Conservation (phyloP, 1,284 basidiomycete species). For the Irpex sp. region DNA sequence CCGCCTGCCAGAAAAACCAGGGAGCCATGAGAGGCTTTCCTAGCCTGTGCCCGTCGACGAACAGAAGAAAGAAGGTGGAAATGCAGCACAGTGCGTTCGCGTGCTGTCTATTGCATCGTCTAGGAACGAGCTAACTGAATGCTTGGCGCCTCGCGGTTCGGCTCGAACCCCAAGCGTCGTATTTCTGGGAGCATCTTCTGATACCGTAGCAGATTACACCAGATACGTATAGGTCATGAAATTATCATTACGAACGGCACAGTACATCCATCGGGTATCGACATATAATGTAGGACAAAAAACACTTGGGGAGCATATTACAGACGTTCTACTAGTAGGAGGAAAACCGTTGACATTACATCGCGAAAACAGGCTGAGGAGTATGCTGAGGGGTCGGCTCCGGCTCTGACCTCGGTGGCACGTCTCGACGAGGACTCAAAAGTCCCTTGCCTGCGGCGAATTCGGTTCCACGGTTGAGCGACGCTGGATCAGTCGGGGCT, state of each 20-base stretch:
- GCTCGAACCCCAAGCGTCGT: not conserved
- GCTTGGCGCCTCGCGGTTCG: constrained; percentile 1
- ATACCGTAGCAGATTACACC: not conserved
- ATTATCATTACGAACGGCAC: not conserved
- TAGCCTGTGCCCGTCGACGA: constrained; percentile 11
- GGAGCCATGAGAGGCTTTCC: constrained; percentile 39
- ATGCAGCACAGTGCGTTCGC: constrained; percentile 5
- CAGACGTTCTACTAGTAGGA: not conserved
- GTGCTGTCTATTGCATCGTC: constrained; percentile 1
- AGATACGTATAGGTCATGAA: not conserved
- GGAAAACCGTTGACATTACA: not conserved
- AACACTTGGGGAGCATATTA: not conserved
- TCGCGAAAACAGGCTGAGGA: constrained; percentile 11
- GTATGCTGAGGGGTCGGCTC: constrained; percentile 1
- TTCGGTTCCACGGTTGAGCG: constrained; percentile 57
- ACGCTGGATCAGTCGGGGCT: constrained; percentile 70
- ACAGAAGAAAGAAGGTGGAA: constrained; percentile 7
- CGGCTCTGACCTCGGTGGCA: constrained; percentile 5
- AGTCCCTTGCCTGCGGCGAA: constrained; percentile 76
- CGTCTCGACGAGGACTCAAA: constrained; percentile 42
- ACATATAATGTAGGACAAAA: not conserved
- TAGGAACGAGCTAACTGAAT: not conserved
- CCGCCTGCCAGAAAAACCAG: constrained; percentile 64
- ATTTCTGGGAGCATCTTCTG: not conserved
- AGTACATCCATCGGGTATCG: not conserved